Conservation (phyloP, 371 early-diverging fungal genomes). For the Cokeromyces recurvatus region DNA sequence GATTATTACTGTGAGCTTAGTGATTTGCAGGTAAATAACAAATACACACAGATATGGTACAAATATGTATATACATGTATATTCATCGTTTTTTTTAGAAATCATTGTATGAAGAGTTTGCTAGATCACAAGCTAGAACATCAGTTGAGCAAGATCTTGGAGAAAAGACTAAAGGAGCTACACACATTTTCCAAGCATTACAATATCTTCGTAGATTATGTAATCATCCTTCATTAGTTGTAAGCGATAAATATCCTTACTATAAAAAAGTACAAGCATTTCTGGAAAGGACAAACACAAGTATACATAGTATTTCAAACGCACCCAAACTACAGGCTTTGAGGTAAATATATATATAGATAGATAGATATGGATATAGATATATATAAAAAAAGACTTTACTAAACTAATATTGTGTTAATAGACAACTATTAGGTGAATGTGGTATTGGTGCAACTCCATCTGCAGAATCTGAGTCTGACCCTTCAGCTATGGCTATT, state of each 20-base stretch:
- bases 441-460: slow-evolving; percentile 86
- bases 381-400: too few relatives aligned
- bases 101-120: slow-evolving; percentile 88
- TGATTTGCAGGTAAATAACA: slow-evolving; percentile 63
- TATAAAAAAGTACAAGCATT: slow-evolving; percentile 62
- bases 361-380: too few relatives aligned
- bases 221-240: slow-evolving; percentile 91
- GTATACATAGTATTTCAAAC: slow-evolving; percentile 80
- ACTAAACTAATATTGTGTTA: too few relatives aligned
- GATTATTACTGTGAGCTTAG: slow-evolving; percentile 97
- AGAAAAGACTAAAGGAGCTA: slow-evolving; percentile 42
- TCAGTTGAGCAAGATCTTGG: slow-evolving; percentile 48
- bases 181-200: slow-evolving; percentile 95
- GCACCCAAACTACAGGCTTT: slow-evolving; percentile 93
- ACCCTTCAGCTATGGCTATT: slow-evolving; percentile 43
- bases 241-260: slow-evolving; percentile 83
- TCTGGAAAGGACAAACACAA: slow-evolving; percentile 53
- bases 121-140: slow-evolving; percentile 57
- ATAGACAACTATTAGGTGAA: slow-evolving; percentile 77
- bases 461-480: slow-evolving; percentile 42
- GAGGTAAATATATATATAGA: slow-evolving; percentile 55
- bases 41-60: too few relatives aligned
- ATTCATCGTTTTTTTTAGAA: too few relatives aligned
- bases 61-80: too few relatives aligned
- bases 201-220: slow-evolving; percentile 95